Evolutionary conservation across 2,329 filamentous ascomycete species (phyloP).

Genomic region (Thermoascus crustaceus): DNA sequence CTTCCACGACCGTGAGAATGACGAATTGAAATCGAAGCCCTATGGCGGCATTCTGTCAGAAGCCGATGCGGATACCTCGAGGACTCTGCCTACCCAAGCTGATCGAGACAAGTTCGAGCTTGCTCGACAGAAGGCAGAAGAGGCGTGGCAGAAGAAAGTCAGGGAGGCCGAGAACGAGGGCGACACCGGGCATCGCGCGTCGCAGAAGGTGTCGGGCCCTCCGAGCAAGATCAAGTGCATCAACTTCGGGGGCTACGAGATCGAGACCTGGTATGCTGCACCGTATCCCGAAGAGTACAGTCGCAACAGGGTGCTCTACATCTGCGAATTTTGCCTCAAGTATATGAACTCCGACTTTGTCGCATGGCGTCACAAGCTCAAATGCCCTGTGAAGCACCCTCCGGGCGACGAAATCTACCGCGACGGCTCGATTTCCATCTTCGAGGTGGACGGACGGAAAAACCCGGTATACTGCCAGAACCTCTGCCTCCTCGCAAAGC

Average conservation of each 20-base stretch:
- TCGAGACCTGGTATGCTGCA: conserved; percentile 98
- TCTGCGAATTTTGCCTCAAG: conserved; percentile 98
- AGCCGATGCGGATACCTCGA: conserved; percentile 80
- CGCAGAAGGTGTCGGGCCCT: conserved; percentile 70
- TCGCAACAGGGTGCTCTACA: conserved; percentile 91
- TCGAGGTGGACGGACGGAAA: conserved; percentile 89
- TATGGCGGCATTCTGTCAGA: conserved; percentile 92
- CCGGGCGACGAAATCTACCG: conserved; percentile 97
- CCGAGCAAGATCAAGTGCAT: conserved; percentile 98
- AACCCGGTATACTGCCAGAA: conserved; percentile 97
- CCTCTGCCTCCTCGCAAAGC: conserved; percentile 84
- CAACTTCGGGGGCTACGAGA: conserved; percentile 94
- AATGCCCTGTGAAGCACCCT: conserved; percentile 92
- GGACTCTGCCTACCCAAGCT: conserved; percentile 69
- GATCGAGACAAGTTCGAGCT: conserved; percentile 84
- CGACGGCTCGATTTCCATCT: conserved; percentile 88
- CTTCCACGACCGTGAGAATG: conserved; percentile 79
- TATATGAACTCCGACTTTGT: conserved; percentile 99
- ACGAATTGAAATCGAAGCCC: conserved; percentile 84
- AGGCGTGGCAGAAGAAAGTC: conserved; percentile 72
- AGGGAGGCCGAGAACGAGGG: conserved; percentile 54
- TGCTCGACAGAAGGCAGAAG: conserved; percentile 82
- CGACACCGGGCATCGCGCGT: conserved; percentile 55
- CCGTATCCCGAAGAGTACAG: conserved; percentile 98
- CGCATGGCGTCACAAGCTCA: conserved; percentile 93